A percentile compares a stretch with the other conserved stretches of the same genome.
These are phyloP conservation scores for Phialemonium atrogriseum DNA, from an alignment of 2,329 filamentous ascomycete species.

Conservation along the genomic window DNA sequence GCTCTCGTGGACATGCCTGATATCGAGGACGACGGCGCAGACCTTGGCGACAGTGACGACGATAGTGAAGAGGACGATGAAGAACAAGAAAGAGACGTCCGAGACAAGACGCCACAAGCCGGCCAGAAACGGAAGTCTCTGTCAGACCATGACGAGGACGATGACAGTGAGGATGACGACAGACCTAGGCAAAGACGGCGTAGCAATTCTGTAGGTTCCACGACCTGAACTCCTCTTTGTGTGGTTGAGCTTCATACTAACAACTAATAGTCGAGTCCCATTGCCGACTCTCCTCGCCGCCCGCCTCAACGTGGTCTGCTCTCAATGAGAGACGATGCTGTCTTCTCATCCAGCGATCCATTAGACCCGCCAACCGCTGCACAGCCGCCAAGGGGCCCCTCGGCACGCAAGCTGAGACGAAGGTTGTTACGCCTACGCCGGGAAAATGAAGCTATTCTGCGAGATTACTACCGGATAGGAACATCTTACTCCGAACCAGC, in stretches of 20 bases:
- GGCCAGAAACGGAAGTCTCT: constrained; percentile 73
- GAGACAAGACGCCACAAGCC: constrained; percentile 28
- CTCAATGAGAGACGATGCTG: constrained; percentile 39
- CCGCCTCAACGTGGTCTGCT: constrained; percentile 53
- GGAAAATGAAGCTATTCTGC: constrained; percentile 68
- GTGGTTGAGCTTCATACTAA: constrained; percentile 28
- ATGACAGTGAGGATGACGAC: constrained; percentile 64
- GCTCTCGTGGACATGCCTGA: constrained; percentile 88
- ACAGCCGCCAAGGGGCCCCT: constrained; percentile 53
- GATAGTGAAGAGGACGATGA: constrained; percentile 49
- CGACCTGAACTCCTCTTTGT: constrained; percentile 1
- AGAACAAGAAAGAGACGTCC: constrained; percentile 30
- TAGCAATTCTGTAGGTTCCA: constrained; percentile 70
- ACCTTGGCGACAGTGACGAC: constrained; percentile 49
- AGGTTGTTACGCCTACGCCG: constrained; percentile 66
- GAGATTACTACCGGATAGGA: constrained; percentile 78
- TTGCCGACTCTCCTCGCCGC: constrained; percentile 54
- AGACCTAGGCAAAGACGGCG: constrained; percentile 72
- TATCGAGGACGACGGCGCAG: constrained; percentile 64
- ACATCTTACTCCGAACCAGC: constrained; percentile 92
- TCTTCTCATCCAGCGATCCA: constrained; percentile 38
- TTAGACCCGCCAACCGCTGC: constrained; percentile 49
- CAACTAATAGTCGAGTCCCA: constrained; percentile 50
- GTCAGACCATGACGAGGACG: constrained; percentile 62
- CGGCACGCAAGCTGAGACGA: constrained; percentile 62